Base-by-base conservation (phyloP, 2,329 filamentous ascomycete species). In the Pyrenochaeta sp. region DNA sequence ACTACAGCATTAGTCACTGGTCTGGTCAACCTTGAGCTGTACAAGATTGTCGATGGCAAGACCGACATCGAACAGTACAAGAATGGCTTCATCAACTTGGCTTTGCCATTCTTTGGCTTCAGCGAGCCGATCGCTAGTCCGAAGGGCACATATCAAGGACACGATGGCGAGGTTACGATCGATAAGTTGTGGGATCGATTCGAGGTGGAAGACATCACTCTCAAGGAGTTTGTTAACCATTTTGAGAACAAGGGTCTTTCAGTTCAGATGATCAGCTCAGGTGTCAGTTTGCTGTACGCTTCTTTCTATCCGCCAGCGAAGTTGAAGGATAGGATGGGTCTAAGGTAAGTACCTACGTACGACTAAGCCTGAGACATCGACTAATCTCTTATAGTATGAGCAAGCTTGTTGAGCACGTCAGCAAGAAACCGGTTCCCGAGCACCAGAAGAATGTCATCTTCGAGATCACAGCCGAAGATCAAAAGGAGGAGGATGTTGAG, bases 111-210 rank as follows among this genome's bases (percentile, higher is more conserved):
- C 86, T 97, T 99, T 69, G 94, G 94, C 39, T 99, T 99, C 86
- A 96, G 92, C 73, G 95, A 99, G 81, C 95, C 95, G 2, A 96
- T 99, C 69, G 89, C 89, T 5, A 97, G 92, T 68, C 92, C 93
- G 30, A 98, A 97, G 85, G 91, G 94, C 64, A 91, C 88, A 71
- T 99, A 98, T 81, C 83, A 88, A 74, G 91, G 92, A 24, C 90
- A 89, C 51, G 81, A 91, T 42, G 91, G 91, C 72, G 83, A 89
- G 67, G 91, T 96, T 19, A 88, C 85, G 25, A 88, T 99, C 69
- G 95, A 99, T 83, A 96, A 96, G 84, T 90, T 99, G 53, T 99
- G 95, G 95, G 95, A 98, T 79, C 90, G 95, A 39, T 98, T 98
- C 72, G 93, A 98, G 82, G 84, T 97, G 36, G 85, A 90, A 15